Base-by-base conservation (phyloP, 83 land plant species). In the Thuja plicata region DNA sequence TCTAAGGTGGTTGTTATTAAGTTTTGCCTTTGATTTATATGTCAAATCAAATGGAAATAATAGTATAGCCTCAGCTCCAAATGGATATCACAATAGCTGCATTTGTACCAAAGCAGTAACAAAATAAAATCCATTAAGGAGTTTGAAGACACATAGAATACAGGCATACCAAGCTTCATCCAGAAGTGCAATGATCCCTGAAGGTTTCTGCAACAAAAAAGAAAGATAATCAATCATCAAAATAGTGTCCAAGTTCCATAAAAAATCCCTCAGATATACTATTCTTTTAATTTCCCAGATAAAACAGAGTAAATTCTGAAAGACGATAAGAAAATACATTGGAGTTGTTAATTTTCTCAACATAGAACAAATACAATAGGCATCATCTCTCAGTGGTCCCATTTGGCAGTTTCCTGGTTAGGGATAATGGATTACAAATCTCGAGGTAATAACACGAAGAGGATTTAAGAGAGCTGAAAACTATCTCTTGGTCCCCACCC, bases 161-260 rank as follows among this genome's bases (percentile, higher is more conserved):
- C 5, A 85, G 8, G 21, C 87, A 85, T 95, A 97, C 99, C 99
- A 97, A 87, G 99, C 97, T 94, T 97, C 99, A 90, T 97, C 99
- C 81, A 97, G 94, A 43, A 96, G 95, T 71, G 99, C 98, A 89
- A 97, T 96, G 54, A 97, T 95, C 52, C 99, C 99, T 87, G 96
- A 91, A 45, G 99, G 97, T 93, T 95, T 97, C 99, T 97, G 99
- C 88, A 87, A 35, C 17, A 24, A 85, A 2, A 32, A 30, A 70
- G 12, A 4, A 76, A 35, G 5, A 74, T 32, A 12, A 76, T 76
- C 10, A 10, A 32, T 38, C 13, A 17, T 76, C 17, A 76, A 60
- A 86, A 38, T 24, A 57, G 55, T 38, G 73, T 43, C 13, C 16
- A 12, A 34, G 55, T n/a, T 13, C 57, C 19, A 27, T 43, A n/a